Evolutionary conservation across 495 filamentous ascomycete genomes (phyloP), one percentile per base, ranked within the genome.

Genomic region (Neurospora intermedia): DNA sequence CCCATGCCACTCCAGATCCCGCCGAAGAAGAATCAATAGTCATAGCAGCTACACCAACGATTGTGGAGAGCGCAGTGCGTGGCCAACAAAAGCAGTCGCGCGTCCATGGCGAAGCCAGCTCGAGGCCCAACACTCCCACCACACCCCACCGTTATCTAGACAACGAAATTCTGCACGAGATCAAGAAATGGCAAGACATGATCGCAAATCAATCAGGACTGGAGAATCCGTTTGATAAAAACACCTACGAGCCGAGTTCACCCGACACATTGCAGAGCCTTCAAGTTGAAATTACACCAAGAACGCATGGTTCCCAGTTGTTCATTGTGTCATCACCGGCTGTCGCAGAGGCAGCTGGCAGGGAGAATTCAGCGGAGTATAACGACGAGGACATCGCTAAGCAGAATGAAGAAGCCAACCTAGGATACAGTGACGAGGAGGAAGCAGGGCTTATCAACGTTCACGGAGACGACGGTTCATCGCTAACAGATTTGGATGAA

Each of bases 121-220:
- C 54, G 13, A 59, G 11, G 20, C 11, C 48, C 2, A 59, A 1
- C 8, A 62, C 13, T 35, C 54, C 27, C 46, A 2, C 0, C 6
- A 38, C 20, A 3, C 27, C 72, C 1, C 69, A 43, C 10, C 62
- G 7, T 18, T 75, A 75, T 18, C 23, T 78, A 3, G 74, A 78
- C 39, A 46, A 70, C 15, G 72, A 75, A 1, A 23, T 66, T 0
- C 20, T 75, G 31, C 7, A 41, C 8, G 62, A 77, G 4, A 73
- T 81, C 9, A n/a, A 59, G 45, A 23, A 46, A 9, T 79, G 77
- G 78, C 73, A 73, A n/a, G 39, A 66, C 3, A 18, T 6, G 1
- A 15, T 66, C 54, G 54, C 23, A 35, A 66, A 35, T 4, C 23
- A 66, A 18, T 1, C 54, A 9, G 3, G 27, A 0, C 54, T 66